A percentile compares a stretch with the other conserved stretches of the same genome.
phyloP scores from a whole-genome alignment of 768 basidiomycete genomes.

The Dioszegia aurantiaca region DNA sequence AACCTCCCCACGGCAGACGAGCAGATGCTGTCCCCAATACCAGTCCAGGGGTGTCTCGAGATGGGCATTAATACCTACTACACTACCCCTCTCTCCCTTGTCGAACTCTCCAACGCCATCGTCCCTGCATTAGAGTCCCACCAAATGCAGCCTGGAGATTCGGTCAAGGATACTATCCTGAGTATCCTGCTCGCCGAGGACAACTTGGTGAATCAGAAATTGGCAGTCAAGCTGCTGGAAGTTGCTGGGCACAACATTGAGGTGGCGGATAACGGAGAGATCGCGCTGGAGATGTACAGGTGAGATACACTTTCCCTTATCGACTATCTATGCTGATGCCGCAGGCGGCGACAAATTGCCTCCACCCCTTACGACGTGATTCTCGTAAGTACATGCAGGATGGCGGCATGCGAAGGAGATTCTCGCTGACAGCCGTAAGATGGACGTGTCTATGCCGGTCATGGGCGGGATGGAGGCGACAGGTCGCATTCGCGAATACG shows the following conservation, averaged over 20 bases:
- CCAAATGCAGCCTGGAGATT: slow-evolving; percentile 81
- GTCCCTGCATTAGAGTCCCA: slow-evolving; percentile 93
- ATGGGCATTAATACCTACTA: slow-evolving; percentile 94
- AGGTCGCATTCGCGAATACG: slow-evolving; percentile 80
- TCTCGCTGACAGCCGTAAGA: slow-evolving; percentile 56
- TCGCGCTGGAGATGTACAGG: slow-evolving; percentile 77
- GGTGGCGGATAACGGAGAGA: slow-evolving; percentile 93
- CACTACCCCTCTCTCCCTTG: slow-evolving; percentile 80
- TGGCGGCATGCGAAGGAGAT: not conserved
- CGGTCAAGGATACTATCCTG: slow-evolving; percentile 79
- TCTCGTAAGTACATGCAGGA: slow-evolving; percentile 61
- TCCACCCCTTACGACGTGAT: slow-evolving; percentile 84
- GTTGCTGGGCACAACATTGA: slow-evolving; percentile 93
- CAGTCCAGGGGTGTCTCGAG: slow-evolving; percentile 94
- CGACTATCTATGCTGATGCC: slow-evolving; percentile 1
- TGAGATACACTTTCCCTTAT: not conserved
- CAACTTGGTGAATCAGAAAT: slow-evolving; percentile 71
- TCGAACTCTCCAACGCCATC: slow-evolving; percentile 86
- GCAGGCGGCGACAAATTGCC: slow-evolving; percentile 56
- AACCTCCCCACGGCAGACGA: slow-evolving; percentile 43
- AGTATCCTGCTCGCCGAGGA: slow-evolving; percentile 96
- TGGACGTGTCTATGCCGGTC: slow-evolving; percentile 77
- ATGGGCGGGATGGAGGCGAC: slow-evolving; percentile 99
- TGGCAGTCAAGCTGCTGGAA: slow-evolving; percentile 94
- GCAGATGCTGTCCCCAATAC: slow-evolving; percentile 50